phyloP scores from a whole-genome alignment of 257 asterid species.

The Plantago elongata region DNA sequence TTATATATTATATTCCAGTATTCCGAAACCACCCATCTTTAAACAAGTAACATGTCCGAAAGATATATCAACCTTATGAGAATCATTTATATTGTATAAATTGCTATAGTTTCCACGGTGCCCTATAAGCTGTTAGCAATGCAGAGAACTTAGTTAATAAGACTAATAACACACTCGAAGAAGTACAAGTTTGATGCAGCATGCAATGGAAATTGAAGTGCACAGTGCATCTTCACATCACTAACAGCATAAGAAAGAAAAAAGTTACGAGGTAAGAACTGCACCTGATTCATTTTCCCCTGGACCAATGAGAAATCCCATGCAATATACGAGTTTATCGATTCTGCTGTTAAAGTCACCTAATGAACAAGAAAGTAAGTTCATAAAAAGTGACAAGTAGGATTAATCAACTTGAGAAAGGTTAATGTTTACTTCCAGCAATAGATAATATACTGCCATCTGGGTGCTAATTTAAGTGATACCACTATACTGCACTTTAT shows the following conservation, averaged over 20 bases:
- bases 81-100: too few relatives aligned
- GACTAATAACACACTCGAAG: too few relatives aligned
- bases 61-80: too few relatives aligned
- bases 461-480: constrained; percentile 7
- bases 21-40: too few relatives aligned
- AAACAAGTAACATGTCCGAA: too few relatives aligned
- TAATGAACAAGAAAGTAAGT: constrained; percentile 27
- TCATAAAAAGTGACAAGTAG: neutral
- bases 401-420: neutral
- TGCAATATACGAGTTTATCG: constrained; percentile 84
- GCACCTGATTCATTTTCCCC: constrained; percentile 84
- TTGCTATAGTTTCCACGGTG: too few relatives aligned
- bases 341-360: constrained; percentile 74
- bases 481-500: constrained; percentile 12
- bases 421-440: constrained; percentile 11
- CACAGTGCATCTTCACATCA: constrained; percentile 16
- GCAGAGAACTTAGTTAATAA: too few relatives aligned
- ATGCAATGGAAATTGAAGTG: neutral
- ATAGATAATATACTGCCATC: constrained; percentile 14
- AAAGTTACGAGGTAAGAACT: constrained; percentile 17
- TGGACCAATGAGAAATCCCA: constrained; percentile 97
- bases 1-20: too few relatives aligned
- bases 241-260: constrained; percentile 7
- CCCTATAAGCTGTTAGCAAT: too few relatives aligned
- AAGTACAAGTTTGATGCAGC: constrained; percentile 1